A percentile compares a stretch with the other conserved stretches of the same genome.
phyloP scores from a whole-genome alignment of 306 rosid species.

The Benincasa hispida region DNA sequence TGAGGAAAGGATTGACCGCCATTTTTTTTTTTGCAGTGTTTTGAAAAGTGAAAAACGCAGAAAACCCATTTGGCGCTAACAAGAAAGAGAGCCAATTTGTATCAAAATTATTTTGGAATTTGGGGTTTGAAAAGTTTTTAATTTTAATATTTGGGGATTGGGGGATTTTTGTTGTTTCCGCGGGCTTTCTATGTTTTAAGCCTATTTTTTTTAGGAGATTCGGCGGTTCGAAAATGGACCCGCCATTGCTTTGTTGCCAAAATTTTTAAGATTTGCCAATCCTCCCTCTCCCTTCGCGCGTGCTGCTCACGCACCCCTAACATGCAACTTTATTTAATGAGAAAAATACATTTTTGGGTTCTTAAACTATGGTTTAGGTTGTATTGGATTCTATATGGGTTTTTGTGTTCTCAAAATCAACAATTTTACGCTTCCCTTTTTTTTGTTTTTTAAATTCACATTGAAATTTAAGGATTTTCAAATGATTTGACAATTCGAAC shows the following conservation, averaged over 20 bases:
- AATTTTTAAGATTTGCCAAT: too few relatives aligned
- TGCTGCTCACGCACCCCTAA: too few relatives aligned
- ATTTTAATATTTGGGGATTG: background rate
- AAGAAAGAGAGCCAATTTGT: background rate
- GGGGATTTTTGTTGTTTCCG: background rate
- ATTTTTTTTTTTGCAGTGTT: background rate
- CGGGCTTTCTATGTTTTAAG: background rate
- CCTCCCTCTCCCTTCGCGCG: too few relatives aligned
- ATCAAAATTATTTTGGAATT: background rate
- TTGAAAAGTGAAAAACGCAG: background rate
- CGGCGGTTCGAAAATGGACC: background rate
- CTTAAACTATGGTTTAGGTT: too few relatives aligned
- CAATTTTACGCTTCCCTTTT: too few relatives aligned
- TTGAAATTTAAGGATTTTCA: too few relatives aligned
- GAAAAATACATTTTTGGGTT: too few relatives aligned
- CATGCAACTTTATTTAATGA: too few relatives aligned
- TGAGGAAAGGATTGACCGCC: conserved; percentile 15
- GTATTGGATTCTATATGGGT: too few relatives aligned
- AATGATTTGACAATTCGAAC: too few relatives aligned
- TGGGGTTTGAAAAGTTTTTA: background rate
- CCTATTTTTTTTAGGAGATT: background rate
- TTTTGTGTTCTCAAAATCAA: too few relatives aligned
- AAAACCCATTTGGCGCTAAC: background rate
- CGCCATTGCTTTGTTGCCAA: background rate
- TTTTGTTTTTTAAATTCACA: too few relatives aligned